Base-by-base conservation (phyloP, 176 grass and related monocot genomes). In the Carex littledalei region DNA sequence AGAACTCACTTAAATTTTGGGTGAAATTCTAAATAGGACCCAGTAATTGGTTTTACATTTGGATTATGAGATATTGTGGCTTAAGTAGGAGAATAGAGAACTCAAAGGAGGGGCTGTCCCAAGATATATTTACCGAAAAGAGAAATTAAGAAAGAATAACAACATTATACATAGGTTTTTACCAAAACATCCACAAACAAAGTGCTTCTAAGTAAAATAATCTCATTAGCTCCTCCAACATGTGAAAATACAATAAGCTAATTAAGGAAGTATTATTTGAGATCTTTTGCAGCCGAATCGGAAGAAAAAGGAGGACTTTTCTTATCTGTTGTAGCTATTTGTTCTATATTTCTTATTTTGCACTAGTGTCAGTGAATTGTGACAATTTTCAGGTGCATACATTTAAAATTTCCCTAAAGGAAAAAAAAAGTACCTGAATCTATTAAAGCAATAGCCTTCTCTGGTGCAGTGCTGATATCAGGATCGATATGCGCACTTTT, bases 391-490 rank as follows among this genome's bases (percentile, higher is more conserved):
- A 50, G 41, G 37, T 74, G 37, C 70, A 50, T 24, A 49, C 3
- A 74, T 24, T 20, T 5, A 74, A 74, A 55, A 31, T 29, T 53
- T 5, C 22, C 6, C 3, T 10, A 54, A 77, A 32, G 43, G 21
- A 54, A 47, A 15, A 52, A 20, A 52, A 77, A 10, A 49, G 73
- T 92, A 99, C 96, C 91, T 41, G 96, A 99, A 94, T 99, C 93
- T 83, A 99, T 88, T 85, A 99, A 84, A 9, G 91, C 89, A 34
- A 85, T 79, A 54, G 91, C 85, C 78, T 99, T 99, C 68, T 99
- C 96, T 59, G 93, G 93, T 87, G 91, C 77, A 43, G 93, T 95
- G 85, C 85, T 99, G 49, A 88, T 90, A 88, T 99, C 91, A 63
- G 91, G 93, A 66, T 94, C 87, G 57, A 94, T 92, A 84, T 99